phyloP scores from a whole-genome alignment of 345 rosid species.

The Salix suchowensis region DNA sequence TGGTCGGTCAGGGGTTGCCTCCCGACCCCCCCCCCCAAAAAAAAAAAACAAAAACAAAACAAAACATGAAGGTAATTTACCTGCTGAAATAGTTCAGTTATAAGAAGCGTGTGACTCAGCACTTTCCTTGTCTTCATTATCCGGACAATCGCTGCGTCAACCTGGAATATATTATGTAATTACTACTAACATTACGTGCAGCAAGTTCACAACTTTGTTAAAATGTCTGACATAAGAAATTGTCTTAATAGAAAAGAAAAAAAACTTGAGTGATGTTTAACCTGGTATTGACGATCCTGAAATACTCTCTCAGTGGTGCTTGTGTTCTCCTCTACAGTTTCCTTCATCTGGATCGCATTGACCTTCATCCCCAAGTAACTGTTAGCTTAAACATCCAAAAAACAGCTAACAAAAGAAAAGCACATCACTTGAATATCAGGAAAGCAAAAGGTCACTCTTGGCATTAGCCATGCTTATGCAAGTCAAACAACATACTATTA shows the following conservation, averaged over 20 bases:
- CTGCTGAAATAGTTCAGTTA: slow-evolving; percentile 99
- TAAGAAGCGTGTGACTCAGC: slow-evolving; percentile 92
- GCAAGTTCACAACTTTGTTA: neutral
- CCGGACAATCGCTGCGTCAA: slow-evolving; percentile 97
- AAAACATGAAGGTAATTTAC: slow-evolving; percentile 25
- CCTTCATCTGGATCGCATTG: slow-evolving; percentile 99
- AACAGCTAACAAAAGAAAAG: neutral
- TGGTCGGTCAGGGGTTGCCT: too few species aligned
- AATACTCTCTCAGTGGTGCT: slow-evolving; percentile 97
- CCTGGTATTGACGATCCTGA: slow-evolving; percentile 99
- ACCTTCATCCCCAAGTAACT: slow-evolving; percentile 50
- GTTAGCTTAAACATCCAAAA: neutral
- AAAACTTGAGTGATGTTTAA: slow-evolving; percentile 13
- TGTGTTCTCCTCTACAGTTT: slow-evolving; percentile 96
- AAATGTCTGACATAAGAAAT: neutral
- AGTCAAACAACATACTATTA: neutral
- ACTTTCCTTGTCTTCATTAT: slow-evolving; percentile 99
- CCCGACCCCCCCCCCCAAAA: too few species aligned
- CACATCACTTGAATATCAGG: neutral
- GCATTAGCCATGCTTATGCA: neutral
- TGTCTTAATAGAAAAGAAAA: neutral
- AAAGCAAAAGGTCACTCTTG: neutral
- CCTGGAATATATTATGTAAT: slow-evolving; percentile 33
- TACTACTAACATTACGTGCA: neutral
- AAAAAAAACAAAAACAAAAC: neutral